A percentile compares a stretch with the other conserved stretches of the same genome.
These are phyloP conservation scores for Dentipellis fragilis DNA, from an alignment of 768 basidiomycete species.

Conservation along the genomic window DNA sequence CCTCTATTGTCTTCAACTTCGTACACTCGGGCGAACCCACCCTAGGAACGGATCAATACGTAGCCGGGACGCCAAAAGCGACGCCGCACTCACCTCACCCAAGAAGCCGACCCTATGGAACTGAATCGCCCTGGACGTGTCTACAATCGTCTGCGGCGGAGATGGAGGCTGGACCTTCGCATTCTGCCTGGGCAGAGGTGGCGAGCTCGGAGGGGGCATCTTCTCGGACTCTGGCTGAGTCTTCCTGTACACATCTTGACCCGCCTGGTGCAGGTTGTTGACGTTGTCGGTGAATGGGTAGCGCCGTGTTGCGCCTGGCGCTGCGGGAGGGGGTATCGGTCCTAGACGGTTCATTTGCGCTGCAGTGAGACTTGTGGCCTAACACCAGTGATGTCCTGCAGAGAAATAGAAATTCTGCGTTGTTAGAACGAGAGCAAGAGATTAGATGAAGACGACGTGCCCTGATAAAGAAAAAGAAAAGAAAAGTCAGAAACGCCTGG, in stretches of 20 bases:
- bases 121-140: constrained; percentile 44
- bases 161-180: constrained; percentile 75
- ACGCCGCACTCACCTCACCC: constrained; percentile 60
- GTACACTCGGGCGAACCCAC: constrained; percentile 95
- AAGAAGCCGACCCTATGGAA: constrained; percentile 74
- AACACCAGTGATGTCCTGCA: constrained; percentile 12
- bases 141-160: constrained; percentile 66
- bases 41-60: constrained; percentile 27
- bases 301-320: constrained; percentile 8
- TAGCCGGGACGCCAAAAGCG: neutral
- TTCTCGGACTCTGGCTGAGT: constrained; percentile 2
- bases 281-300: constrained; percentile 13
- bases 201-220: constrained; percentile 26
- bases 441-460: neutral
- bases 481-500: neutral
- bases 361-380: constrained; percentile 9
- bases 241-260: constrained; percentile 5
- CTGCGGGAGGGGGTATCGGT: constrained; percentile 11
- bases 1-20: constrained; percentile 74
- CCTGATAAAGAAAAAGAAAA: neutral
- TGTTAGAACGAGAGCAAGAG: neutral
- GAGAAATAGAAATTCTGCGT: neutral
- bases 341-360: constrained; percentile 7
- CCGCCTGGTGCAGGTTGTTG: constrained; percentile 6
- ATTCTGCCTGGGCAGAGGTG: constrained; percentile 74